Percentiles rank a stretch among this genome's conserved stretches.
Conservation (phyloP, 75 land plant genomes). For the Pinus albicaulis region DNA sequence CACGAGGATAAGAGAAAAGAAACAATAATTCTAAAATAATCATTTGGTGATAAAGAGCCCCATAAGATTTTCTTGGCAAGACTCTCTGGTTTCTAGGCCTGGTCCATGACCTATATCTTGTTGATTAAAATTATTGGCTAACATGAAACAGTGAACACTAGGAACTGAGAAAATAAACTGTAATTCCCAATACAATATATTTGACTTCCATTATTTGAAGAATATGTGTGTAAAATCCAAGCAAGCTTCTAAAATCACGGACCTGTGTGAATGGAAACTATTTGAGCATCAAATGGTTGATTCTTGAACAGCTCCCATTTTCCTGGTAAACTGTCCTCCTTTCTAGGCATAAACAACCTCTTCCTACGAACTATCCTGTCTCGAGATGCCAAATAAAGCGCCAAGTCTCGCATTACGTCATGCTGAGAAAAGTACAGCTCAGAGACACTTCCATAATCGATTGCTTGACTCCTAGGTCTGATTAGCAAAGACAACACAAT, state of each 20-base stretch:
- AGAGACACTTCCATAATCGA: slow-evolving; percentile 21
- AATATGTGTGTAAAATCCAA: too few relatives aligned
- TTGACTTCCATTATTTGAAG: neutral
- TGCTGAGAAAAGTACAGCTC: slow-evolving; percentile 54
- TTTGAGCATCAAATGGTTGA: slow-evolving; percentile 41
- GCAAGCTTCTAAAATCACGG: neutral
- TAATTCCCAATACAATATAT: neutral
- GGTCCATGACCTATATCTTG: too few relatives aligned
- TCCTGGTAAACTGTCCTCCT: slow-evolving; percentile 41
- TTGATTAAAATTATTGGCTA: neutral
- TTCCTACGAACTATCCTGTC: slow-evolving; percentile 18
- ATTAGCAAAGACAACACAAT: neutral
- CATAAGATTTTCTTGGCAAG: too few relatives aligned
- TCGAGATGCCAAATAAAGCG: slow-evolving; percentile 29
- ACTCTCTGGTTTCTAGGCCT: too few relatives aligned
- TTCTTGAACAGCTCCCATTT: slow-evolving; percentile 47
- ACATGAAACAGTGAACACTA: neutral
- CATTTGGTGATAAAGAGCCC: too few relatives aligned
- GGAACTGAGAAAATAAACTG: neutral
- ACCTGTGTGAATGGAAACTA: slow-evolving; percentile 71
- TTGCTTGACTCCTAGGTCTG: neutral
- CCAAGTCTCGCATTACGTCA: slow-evolving; percentile 58
- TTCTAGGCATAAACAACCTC: slow-evolving; percentile 53
- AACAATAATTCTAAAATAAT: too few relatives aligned
- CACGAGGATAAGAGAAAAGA: too few relatives aligned